These are phyloP conservation scores for Epicoccum nigrum DNA, from an alignment of 2,329 filamentous ascomycete species.

Conservation along the genomic window DNA sequence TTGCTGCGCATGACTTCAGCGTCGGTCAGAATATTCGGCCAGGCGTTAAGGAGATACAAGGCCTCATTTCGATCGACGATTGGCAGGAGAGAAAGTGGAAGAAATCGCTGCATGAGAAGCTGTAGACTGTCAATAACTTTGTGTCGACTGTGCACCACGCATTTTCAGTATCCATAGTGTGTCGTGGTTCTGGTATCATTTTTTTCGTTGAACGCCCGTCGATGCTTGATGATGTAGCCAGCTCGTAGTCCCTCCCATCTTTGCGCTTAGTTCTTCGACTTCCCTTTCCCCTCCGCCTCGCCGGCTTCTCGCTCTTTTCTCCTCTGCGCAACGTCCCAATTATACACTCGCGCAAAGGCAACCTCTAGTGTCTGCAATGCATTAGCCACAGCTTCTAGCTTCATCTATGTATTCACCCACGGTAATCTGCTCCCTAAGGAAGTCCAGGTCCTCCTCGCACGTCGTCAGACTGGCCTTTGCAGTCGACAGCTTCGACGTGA, in stretches of 20 bases:
- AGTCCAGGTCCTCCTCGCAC: conserved; percentile 95
- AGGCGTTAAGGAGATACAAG: conserved; percentile 31
- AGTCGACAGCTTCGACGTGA: conserved; percentile 76
- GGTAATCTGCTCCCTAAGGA: conserved; percentile 94
- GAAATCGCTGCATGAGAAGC: conserved; percentile 15
- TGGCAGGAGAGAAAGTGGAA: conserved; percentile 39
- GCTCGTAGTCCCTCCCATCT: not conserved
- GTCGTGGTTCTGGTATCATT: conserved; percentile 10
- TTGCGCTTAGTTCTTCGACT: conserved; percentile 30
- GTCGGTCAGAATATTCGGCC: conserved; percentile 30
- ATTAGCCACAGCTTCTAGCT: conserved; percentile 18
- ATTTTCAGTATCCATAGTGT: too few relatives aligned
- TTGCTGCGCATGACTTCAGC: conserved; percentile 42
- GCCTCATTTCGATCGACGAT: conserved; percentile 31
- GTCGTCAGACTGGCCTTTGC: conserved; percentile 82
- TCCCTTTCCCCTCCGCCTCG: conserved; percentile 50
- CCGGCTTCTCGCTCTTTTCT: conserved; percentile 79
- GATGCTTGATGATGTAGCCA: conserved; percentile 2
- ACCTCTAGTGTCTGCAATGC: conserved; percentile 84
- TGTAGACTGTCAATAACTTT: not conserved
- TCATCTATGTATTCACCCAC: conserved; percentile 55
- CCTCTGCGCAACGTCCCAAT: conserved; percentile 97
- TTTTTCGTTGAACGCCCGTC: conserved; percentile 2
- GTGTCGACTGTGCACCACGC: too few relatives aligned
- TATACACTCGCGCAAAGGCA: conserved; percentile 95